Conservation (phyloP, 1,139 yeast genomes). For the Suhomyces yuchorum region DNA sequence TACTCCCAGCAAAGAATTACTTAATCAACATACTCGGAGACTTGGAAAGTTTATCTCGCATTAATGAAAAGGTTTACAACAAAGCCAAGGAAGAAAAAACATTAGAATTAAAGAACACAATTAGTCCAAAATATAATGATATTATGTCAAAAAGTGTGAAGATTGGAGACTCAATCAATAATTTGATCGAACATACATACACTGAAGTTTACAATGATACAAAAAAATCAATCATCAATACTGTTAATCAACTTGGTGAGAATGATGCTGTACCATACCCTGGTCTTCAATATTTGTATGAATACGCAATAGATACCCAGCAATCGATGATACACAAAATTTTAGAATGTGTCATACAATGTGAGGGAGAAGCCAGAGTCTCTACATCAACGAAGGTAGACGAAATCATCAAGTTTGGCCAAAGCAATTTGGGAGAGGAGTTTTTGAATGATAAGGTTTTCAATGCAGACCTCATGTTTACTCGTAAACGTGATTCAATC, state of each 20-base stretch:
- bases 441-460: conserved; percentile 66
- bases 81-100: conserved; percentile 49
- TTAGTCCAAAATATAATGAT: conserved; percentile 67
- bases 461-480: conserved; percentile 81
- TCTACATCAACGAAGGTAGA: conserved; percentile 62
- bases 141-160: conserved; percentile 53
- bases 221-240: conserved; percentile 51
- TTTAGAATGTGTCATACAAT: conserved; percentile 57
- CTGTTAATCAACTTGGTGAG: conserved; percentile 61
- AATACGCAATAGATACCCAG: conserved; percentile 73
- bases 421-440: conserved; percentile 57
- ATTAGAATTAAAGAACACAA: conserved; percentile 47
- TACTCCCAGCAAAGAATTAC: conserved; percentile 90
- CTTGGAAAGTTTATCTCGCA: conserved; percentile 56
- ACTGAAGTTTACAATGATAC: conserved; percentile 64
- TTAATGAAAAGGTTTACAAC: conserved; percentile 59
- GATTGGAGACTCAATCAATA: conserved; percentile 62
- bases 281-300: conserved; percentile 67
- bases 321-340: conserved; percentile 65
- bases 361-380: conserved; percentile 70
- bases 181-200: conserved; percentile 61
- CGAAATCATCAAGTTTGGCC: conserved; percentile 66
- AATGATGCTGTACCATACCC: conserved; percentile 49
- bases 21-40: conserved; percentile 70
- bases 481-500: conserved; percentile 66